Evolutionary conservation across 2,329 filamentous ascomycete genomes (phyloP).

Genomic region (Cytospora mali): DNA sequence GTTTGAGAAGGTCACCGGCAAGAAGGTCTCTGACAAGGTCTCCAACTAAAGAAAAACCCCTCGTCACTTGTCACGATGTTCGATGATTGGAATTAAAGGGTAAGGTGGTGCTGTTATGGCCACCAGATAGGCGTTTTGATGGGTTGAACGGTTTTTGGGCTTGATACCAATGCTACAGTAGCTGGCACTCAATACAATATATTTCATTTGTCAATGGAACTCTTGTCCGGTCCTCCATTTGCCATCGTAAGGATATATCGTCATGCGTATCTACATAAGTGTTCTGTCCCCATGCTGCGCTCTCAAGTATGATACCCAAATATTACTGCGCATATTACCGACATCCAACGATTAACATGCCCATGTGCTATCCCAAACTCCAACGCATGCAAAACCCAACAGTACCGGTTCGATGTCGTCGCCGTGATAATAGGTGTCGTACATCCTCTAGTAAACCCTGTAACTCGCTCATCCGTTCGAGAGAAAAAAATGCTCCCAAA

Average conservation of each 20-base stretch:
- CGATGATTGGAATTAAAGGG: not conserved
- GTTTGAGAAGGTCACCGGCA: conserved; percentile 45
- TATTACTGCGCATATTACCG: not conserved
- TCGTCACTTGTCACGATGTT: not conserved
- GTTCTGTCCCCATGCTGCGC: not conserved
- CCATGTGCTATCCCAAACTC: not conserved
- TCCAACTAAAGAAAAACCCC: conserved; percentile 36
- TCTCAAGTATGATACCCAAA: not conserved
- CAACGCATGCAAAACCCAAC: not conserved
- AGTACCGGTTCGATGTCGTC: not conserved
- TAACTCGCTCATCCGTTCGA: too few species aligned
- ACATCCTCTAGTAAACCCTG: too few species aligned
- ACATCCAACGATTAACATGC: not conserved
- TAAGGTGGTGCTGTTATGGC: not conserved
- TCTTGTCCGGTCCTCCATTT: not conserved
- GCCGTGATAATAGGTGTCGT: not conserved
- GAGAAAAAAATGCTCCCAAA: too few species aligned
- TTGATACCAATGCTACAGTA: not conserved
- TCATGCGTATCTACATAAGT: not conserved
- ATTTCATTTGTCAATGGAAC: not conserved
- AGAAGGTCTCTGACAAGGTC: conserved; percentile 40
- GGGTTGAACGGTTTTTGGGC: not conserved
- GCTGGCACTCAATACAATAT: not conserved
- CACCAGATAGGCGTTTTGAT: conserved; percentile 3
- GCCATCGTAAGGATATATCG: not conserved